Evolutionary conservation across 345 rosid species (phyloP).

Genomic region (Streptanthus diversifolius): DNA sequence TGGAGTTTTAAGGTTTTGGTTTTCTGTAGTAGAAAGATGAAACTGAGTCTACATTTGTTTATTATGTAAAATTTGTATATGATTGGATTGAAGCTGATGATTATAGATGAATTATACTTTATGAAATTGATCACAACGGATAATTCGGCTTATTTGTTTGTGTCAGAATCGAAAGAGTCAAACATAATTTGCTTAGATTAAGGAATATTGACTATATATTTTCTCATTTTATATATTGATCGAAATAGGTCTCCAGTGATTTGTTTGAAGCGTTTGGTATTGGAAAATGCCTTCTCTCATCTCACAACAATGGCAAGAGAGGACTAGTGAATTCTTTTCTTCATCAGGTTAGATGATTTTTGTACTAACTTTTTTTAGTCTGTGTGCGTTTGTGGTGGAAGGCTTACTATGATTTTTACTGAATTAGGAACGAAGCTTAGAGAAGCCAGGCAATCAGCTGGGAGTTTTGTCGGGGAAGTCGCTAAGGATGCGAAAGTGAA

Average conservation of each 20-base stretch:
- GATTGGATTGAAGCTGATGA: not conserved
- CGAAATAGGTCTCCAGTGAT: not conserved
- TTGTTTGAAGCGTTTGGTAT: not conserved
- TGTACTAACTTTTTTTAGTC: not conserved
- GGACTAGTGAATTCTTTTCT: slow-evolving; percentile 78
- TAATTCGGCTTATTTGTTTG: not conserved
- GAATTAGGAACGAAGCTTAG: slow-evolving; percentile 69
- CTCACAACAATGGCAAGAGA: slow-evolving; percentile 87
- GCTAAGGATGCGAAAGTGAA: slow-evolving; percentile 95
- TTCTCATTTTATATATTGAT: not conserved
- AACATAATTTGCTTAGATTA: not conserved
- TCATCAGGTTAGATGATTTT: slow-evolving; percentile 59
- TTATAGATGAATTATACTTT: not conserved
- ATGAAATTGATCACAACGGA: not conserved
- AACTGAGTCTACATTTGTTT: not conserved
- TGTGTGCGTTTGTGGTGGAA: slow-evolving; percentile 4
- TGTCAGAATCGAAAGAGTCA: not conserved
- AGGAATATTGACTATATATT: not conserved
- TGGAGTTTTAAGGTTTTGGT: not conserved
- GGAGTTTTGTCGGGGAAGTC: slow-evolving; percentile 73
- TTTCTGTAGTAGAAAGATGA: not conserved
- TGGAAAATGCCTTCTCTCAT: slow-evolving; percentile 63
- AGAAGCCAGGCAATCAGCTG: slow-evolving; percentile 83
- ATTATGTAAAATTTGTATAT: not conserved
- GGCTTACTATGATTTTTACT: slow-evolving; percentile 3